These are phyloP conservation scores for Diaporthe ilicicola DNA, from an alignment of 2,329 filamentous ascomycete genomes.

Conservation along the genomic window DNA sequence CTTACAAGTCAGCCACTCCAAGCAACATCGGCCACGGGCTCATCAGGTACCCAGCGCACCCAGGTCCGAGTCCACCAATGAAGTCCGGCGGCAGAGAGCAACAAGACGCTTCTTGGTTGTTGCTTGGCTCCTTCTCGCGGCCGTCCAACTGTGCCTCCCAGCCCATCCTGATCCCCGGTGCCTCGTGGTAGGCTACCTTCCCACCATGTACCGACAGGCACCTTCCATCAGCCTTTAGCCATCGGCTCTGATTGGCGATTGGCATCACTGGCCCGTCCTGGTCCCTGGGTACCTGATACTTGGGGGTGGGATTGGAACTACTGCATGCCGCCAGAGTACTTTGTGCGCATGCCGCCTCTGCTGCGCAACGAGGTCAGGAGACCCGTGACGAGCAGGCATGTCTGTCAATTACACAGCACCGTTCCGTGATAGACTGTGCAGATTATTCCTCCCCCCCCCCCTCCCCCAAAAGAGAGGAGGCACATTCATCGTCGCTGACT, in stretches of 20 bases:
- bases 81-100: background rate
- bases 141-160: background rate
- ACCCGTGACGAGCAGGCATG: conserved; percentile 15
- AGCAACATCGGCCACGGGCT: background rate
- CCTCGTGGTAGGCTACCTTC: conserved; percentile 9
- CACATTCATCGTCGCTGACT: conserved; percentile 7
- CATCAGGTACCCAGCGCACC: conserved; percentile 2
- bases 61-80: conserved; percentile 9
- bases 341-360: background rate
- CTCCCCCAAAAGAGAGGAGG: background rate
- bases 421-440: background rate
- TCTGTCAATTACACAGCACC: background rate
- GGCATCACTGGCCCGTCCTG: background rate
- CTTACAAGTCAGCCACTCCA: background rate
- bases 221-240: conserved; percentile 1
- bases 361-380: conserved; percentile 20
- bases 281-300: background rate
- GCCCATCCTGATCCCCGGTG: background rate
- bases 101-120: too few relatives aligned
- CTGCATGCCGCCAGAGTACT: background rate
- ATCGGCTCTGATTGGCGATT: background rate
- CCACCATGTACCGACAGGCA: background rate
- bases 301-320: background rate
- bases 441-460: too few relatives aligned
- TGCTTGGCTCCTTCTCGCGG: background rate